These are phyloP conservation scores for Neonothopanus nambi DNA, from an alignment of 1,284 basidiomycete species.

Conservation along the genomic window DNA sequence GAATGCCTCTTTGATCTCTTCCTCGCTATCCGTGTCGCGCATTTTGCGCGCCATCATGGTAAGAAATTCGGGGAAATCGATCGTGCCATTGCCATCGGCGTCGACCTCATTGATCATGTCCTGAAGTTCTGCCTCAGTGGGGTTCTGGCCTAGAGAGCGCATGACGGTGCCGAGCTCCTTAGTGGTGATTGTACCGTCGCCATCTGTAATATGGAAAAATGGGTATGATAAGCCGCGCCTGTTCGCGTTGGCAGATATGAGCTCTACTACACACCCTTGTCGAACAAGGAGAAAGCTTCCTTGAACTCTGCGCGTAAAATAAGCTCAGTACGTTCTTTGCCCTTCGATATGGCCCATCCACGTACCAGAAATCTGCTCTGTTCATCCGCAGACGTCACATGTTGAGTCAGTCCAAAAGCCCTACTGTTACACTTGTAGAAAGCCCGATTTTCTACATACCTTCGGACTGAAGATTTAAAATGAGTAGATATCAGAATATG, in stretches of 20 bases:
- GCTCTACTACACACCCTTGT: conserved; percentile 69
- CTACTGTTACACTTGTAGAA: not conserved
- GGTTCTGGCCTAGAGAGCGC: conserved; percentile 96
- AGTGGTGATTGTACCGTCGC: conserved; percentile 96
- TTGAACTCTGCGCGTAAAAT: conserved; percentile 61
- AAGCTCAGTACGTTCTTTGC: conserved; percentile 1
- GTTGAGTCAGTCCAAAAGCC: not conserved
- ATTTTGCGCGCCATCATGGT: conserved; percentile 83
- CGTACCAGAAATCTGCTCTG: conserved; percentile 48
- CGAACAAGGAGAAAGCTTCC: conserved; percentile 93
- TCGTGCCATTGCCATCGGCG: conserved; percentile 74
- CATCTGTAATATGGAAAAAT: conserved; percentile 55
- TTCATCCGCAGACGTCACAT: too few relatives aligned
- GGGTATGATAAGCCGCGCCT: not conserved
- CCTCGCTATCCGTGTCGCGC: conserved; percentile 80
- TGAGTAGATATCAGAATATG: conserved; percentile 56
- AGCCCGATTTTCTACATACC: conserved; percentile 15
- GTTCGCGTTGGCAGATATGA: not conserved
- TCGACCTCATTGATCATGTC: conserved; percentile 98
- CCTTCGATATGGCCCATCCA: conserved; percentile 18
- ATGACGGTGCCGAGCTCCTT: conserved; percentile 96
- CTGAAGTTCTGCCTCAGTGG: conserved; percentile 92
- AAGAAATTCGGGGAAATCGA: conserved; percentile 91
- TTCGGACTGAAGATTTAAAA: conserved; percentile 20
- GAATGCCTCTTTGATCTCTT: conserved; percentile 76